Evolutionary conservation across 805 yeast species (phyloP), one percentile per base, ranked within the genome.

Genomic region (Metschnikowia shivogae): DNA sequence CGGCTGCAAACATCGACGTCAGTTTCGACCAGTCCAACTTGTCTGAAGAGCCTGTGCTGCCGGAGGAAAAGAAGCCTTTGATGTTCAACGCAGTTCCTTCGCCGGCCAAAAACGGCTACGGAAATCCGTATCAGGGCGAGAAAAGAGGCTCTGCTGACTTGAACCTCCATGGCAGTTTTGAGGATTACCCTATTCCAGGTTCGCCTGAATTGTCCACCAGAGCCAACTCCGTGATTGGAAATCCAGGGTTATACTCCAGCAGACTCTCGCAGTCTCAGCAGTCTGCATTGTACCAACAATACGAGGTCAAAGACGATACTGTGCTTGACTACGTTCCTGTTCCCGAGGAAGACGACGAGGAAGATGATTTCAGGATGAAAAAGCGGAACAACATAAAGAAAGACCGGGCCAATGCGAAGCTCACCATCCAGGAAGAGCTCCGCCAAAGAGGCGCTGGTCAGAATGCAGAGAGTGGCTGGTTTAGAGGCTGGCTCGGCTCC

Each of bases 171-270:
- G 48, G 54, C 34, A 57, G 61, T 13, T 65, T 68, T 38, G 68
- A 63, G 30, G 74, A 68, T 41, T 71, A 70, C 53, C 71, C 76
- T 3, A 70, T 70, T 22, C 76, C 76, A 4, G 73, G 73, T 1
- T 65, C 74, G 0, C 76, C 76, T 1, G 76, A 71, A 20, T 56
- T 57, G 40, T 67, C 75, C n/a, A 70, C 73, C 1, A 47, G 76
- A 42, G 75, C 74, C 20, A 70, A 71, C 47, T 70, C 75, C 4
- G 73, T 70, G 5, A 53, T 70, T 34, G 72, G 70, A 11, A 61
- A 62, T 10, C 36, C 49, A 1, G 73, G 71, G 1, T 54, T 63
- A 28, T 69, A 65, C 44, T 64, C 73, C 3, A 66, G 72, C 22
- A 57, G 73, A 39, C 59, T 71, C 40, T 70, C 75, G 1, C 74